Evolutionary conservation across 2,329 filamentous ascomycete genomes (phyloP), one percentile per base, ranked within the genome.

Genomic region (Talaromyces sp.): DNA sequence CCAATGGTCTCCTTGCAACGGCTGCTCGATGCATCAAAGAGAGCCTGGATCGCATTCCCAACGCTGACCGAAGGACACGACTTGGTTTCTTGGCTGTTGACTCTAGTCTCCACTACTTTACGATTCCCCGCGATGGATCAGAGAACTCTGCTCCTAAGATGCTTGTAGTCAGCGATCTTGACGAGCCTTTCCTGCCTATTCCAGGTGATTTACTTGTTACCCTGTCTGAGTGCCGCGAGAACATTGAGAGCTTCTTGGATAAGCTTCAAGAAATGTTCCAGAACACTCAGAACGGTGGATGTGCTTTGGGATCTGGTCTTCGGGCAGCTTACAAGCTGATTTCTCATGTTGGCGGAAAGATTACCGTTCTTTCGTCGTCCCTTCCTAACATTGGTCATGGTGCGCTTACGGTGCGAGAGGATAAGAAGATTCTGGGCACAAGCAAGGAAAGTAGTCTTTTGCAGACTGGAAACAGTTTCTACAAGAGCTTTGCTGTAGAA

Each of bases 401-500:
- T 65, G 93, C 93, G 81, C 87, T 96, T 64, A 93, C 96, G 43
- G 91, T 96, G 88, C 87, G 95, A 73, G 94, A 98, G 79, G 93
- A 99, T 79, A 97, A 97, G 84, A 97, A 97, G 80, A 80, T 96
- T 17, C 83, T 99, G 27, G 95, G 95, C 40, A 99, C 95, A 1
- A 93, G 90, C 70, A 97, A 97, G 78, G 95, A 99, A 77, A 92
- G 87, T 69, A 84, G 86, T 68, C 85, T 99, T 36, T 82, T 99
- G 61, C 94, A 98, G 77, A 97, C 95, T 0, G 91, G 88, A 47
- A 97, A 93, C 81, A 93, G 91, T 74, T 99, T 98, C 80, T 99
- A 98, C 85, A 99, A 99, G 84, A 96, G 92, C 73, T 99, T 99
- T 74, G 95, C 95, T 0, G 95, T 99, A 2, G 95, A 99, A 77